Conservation (phyloP, 345 rosid genomes). For the Stellera chamaejasme region DNA sequence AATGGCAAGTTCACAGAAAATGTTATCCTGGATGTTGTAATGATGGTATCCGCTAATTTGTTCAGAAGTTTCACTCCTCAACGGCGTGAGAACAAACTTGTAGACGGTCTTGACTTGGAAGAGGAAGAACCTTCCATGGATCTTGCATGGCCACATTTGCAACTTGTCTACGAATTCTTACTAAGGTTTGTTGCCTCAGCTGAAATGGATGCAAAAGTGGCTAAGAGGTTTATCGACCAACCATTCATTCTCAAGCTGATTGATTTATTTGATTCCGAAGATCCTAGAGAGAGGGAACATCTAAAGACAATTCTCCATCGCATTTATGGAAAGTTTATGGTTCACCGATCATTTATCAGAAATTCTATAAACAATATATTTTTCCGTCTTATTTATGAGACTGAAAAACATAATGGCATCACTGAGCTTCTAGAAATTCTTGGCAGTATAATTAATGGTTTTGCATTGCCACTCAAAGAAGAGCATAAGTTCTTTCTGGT, state of each 20-base stretch:
- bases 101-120: slow-evolving; percentile 65
- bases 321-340: slow-evolving; percentile 90
- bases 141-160: slow-evolving; percentile 88
- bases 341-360: slow-evolving; percentile 85
- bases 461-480: slow-evolving; percentile 88
- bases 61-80: slow-evolving; percentile 59
- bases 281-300: slow-evolving; percentile 86
- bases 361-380: slow-evolving; percentile 78
- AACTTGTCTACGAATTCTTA: slow-evolving; percentile 70
- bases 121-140: slow-evolving; percentile 84
- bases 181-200: slow-evolving; percentile 72
- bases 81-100: slow-evolving; percentile 47
- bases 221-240: slow-evolving; percentile 65
- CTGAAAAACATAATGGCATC: slow-evolving; percentile 77
- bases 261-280: slow-evolving; percentile 86
- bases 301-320: slow-evolving; percentile 82
- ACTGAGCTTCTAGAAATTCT: slow-evolving; percentile 85
- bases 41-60: slow-evolving; percentile 64
- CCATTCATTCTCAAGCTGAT: slow-evolving; percentile 56
- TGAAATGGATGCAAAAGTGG: slow-evolving; percentile 69
- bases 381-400: slow-evolving; percentile 66
- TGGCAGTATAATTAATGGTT: slow-evolving; percentile 90
- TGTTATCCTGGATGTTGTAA: slow-evolving; percentile 49
- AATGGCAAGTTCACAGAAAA: slow-evolving; percentile 58
- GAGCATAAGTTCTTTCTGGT: slow-evolving; percentile 86